Evolutionary conservation across 2,329 filamentous ascomycete genomes (phyloP).

Genomic region (Cercospora beticola): DNA sequence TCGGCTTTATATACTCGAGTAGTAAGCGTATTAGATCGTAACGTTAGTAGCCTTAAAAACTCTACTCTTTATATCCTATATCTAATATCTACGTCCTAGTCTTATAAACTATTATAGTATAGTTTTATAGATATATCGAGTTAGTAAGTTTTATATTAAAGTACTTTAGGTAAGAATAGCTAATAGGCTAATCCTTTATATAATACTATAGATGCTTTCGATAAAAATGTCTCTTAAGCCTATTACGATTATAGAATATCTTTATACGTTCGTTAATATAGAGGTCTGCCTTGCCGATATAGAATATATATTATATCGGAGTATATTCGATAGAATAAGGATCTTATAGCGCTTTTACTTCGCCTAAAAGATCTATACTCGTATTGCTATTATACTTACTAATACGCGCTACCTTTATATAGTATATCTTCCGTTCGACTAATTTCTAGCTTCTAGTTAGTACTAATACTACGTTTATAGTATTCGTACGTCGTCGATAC

Average conservation of each 20-base stretch:
- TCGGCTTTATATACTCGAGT: too few species aligned
- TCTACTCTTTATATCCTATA: background rate
- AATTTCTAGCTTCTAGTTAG: too few species aligned
- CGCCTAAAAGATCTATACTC: background rate
- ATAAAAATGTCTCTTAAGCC: conserved; percentile 9
- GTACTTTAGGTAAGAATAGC: conserved; percentile 10
- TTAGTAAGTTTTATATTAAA: background rate
- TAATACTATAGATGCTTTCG: conserved; percentile 11
- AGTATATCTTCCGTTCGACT: too few species aligned
- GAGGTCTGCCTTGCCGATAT: conserved; percentile 8
- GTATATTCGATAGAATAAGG: background rate
- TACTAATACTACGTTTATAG: background rate
- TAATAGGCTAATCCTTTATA: background rate
- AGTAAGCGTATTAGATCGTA: too few species aligned
- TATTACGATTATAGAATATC: conserved; percentile 7
- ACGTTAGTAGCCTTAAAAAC: too few species aligned
- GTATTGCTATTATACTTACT: background rate
- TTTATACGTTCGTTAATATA: background rate
- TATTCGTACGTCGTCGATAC: too few species aligned
- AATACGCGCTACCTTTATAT: background rate
- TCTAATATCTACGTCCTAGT: conserved; percentile 3
- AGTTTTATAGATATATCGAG: conserved; percentile 1
- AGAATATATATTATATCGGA: conserved; percentile 11
- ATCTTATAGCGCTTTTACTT: background rate
- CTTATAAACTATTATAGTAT: background rate